Evolutionary conservation across 768 basidiomycete genomes (phyloP), one percentile per base, ranked within the genome.

Genomic region (Cystobasidium tubakii): DNA sequence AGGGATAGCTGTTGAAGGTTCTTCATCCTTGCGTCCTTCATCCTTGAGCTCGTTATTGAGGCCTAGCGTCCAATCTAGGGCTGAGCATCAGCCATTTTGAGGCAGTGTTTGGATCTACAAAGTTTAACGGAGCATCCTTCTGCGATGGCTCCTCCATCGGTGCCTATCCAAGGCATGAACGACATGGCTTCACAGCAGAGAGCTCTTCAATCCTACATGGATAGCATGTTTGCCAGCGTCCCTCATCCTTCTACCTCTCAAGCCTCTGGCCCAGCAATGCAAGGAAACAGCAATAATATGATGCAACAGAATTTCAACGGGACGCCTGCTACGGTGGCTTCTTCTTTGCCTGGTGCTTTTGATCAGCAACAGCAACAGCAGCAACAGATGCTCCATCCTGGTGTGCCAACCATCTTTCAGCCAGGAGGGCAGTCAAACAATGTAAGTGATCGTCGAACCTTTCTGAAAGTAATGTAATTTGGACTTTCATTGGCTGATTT

Each of bases 281-380:
- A 50, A 50, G 46, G 46, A 3, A 50, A 50, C 4, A 50, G 21
- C 46, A 39, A 39, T 15, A 50, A 50, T 19, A n/a, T 50, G 46
- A 50, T 50, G 46, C 46, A 50, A 19, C 46, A 50, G n/a, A 50
- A 50, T n/a, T 50, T 50, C 21, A 50, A 50, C 21, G 46, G 46
- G 3, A 21, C 46, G 21, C n/a, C 46, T 50, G 46, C 46, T 50
- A 9, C 57, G 13, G 4, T 60, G 27, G 23, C 33, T 12, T 6
- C 57, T 12, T 34, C 57, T 29, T 29, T 60, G 25, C 57, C 27
- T 27, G 57, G 4, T 36, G 31, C 7, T 9, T 7, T 4, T 31
- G 36, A 21, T n/a, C 62, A 63, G 33, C 62, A 63, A 25, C 63
- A 65, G 39, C 63, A 65, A 23, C 63, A 65, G 62, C 63, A 65